Conservation (phyloP, 2,329 filamentous ascomycete genomes). For the Atkinsonella texensis region DNA sequence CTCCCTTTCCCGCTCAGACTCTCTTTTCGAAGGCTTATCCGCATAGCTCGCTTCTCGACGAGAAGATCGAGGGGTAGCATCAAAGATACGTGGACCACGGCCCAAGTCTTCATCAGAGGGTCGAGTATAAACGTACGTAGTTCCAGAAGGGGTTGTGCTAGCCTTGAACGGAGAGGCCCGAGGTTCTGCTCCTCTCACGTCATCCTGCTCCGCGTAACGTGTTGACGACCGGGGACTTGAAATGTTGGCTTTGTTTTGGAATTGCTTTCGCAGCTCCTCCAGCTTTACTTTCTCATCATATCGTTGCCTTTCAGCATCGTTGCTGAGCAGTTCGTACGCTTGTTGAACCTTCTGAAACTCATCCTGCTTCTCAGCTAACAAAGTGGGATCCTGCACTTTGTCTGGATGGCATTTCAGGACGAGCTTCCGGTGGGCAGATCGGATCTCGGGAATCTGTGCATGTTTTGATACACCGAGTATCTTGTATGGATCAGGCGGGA, state of each 20-base stretch:
- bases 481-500: slow-evolving; percentile 65
- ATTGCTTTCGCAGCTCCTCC: slow-evolving; percentile 49
- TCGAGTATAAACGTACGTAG: slow-evolving; percentile 24
- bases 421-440: slow-evolving; percentile 71
- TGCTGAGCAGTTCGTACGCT: slow-evolving; percentile 80
- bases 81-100: slow-evolving; percentile 27
- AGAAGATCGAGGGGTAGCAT: slow-evolving; percentile 25
- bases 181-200: slow-evolving; percentile 3
- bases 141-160: slow-evolving; percentile 19
- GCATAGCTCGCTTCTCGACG: slow-evolving; percentile 36
- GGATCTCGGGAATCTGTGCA: slow-evolving; percentile 60
- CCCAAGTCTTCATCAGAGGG: slow-evolving; percentile 38
- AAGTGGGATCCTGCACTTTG: slow-evolving; percentile 67
- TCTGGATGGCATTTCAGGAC: slow-evolving; percentile 84
- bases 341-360: slow-evolving; percentile 89
- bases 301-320: slow-evolving; percentile 57
- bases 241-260: slow-evolving; percentile 29
- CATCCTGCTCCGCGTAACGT: slow-evolving; percentile 16
- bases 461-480: slow-evolving; percentile 61
- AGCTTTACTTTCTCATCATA: slow-evolving; percentile 70
- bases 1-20: slow-evolving; percentile 27
- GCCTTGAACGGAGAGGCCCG: slow-evolving; percentile 29
- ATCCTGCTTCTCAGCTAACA: slow-evolving; percentile 68
- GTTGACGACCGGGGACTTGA: slow-evolving; percentile 31
- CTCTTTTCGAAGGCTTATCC: slow-evolving; percentile 32